Evolutionary conservation across 2,329 filamentous ascomycete species (phyloP), one percentile per base, ranked within the genome.

Genomic region (Dactylellina leptospora): DNA sequence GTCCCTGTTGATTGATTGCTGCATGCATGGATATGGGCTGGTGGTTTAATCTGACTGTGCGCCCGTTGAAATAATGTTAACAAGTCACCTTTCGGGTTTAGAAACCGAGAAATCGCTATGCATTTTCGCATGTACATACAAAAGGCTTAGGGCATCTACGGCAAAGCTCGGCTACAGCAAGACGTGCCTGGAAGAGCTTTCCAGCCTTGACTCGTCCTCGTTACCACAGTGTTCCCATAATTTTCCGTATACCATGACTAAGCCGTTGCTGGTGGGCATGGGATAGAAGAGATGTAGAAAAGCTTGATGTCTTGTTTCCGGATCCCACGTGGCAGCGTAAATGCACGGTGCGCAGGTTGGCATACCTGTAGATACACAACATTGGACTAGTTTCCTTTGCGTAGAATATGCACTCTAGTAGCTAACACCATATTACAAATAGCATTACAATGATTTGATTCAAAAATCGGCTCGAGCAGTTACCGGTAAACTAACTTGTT

Each of bases 201-300:
- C 1, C 16, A 45, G 54, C 54, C 54, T 23, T 33, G 25, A 16
- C 44, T 22, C 44, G 55, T 60, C 40, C 33, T 51, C 56, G 45
- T 51, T 51, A 38, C 33, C 45, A 42, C 9, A 25, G 23, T 25
- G 33, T 11, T 27, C 22, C 45, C 45, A 38, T 40, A 61, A 60
- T 42, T 61, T 33, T 38, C 56, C 56, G 56, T 47, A 44, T 22
- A 16, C 2, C 22, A 48, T 45, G 45, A 18, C 36, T 13, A 51
- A 27, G n/a, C 6, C 13, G 3, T 5, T 22, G 4, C 18, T 47
- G 6, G n/a, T 6, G 8, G 23, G 3, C 13, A 47, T 47, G 38
- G 4, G 4, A 4, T 4, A 10, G 38, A 4, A 33, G 30, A 33
- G 6, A 6, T 33, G 30, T 13, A 13, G 30, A 33, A 33, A 6